Evolutionary conservation across 1,139 yeast species (phyloP).

Genomic region (Hyphopichia burtonii): DNA sequence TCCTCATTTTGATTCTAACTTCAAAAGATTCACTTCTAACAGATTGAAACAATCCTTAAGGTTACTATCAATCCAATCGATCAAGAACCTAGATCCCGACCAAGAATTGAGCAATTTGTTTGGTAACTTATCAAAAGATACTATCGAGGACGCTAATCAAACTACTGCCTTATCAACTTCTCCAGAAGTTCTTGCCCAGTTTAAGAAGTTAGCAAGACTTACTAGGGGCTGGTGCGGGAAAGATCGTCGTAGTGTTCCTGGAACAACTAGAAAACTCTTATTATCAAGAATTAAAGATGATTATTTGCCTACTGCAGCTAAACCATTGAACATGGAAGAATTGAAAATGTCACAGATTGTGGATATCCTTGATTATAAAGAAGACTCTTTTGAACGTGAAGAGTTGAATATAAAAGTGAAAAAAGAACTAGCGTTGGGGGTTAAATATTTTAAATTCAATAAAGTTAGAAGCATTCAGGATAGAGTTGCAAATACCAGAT

Average conservation of each 20-base stretch:
- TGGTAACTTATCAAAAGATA: constrained; percentile 69
- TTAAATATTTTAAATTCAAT: constrained; percentile 54
- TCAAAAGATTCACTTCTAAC: constrained; percentile 43
- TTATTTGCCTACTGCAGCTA: constrained; percentile 72
- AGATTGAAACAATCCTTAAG: constrained; percentile 37
- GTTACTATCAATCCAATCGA: constrained; percentile 43
- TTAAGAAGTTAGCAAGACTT: constrained; percentile 58
- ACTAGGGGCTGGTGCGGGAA: constrained; percentile 84
- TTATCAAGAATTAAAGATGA: constrained; percentile 77
- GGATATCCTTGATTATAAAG: constrained; percentile 41
- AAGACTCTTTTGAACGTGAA: constrained; percentile 21
- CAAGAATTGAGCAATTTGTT: constrained; percentile 71
- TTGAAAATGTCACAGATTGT: constrained; percentile 36
- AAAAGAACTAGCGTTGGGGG: constrained; percentile 47
- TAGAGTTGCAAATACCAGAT: constrained; percentile 54
- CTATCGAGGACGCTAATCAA: constrained; percentile 72
- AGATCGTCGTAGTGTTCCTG: constrained; percentile 71
- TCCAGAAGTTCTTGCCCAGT: constrained; percentile 66
- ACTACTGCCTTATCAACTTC: constrained; percentile 57
- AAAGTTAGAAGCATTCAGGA: constrained; percentile 41
- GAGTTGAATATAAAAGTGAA: constrained; percentile 37
- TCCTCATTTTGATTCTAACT: constrained; percentile 38
- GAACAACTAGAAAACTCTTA: constrained; percentile 63
- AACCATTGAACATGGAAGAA: constrained; percentile 65
- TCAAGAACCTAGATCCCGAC: constrained; percentile 72